These are phyloP conservation scores for Rubia yunnanensis DNA, from an alignment of 257 asterid species.

Conservation along the genomic window DNA sequence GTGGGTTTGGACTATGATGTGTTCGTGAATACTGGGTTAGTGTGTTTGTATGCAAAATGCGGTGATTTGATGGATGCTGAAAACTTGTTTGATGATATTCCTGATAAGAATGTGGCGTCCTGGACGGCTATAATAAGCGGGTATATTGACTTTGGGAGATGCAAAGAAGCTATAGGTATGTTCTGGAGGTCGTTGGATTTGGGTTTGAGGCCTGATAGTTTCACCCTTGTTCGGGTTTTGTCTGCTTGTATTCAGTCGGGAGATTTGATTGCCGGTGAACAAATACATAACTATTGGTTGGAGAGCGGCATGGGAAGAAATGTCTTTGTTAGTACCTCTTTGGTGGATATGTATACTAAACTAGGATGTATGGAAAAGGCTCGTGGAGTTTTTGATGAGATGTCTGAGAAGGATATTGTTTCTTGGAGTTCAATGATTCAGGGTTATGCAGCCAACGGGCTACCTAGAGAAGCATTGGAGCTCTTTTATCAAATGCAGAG, in stretches of 20 bases:
- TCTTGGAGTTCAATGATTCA: slow-evolving; percentile 47
- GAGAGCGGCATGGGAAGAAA: slow-evolving; percentile 29
- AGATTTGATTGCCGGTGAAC: slow-evolving; percentile 31
- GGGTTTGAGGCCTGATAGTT: slow-evolving; percentile 38
- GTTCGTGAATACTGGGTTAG: slow-evolving; percentile 38
- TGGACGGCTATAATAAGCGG: slow-evolving; percentile 38
- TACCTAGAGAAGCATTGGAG: slow-evolving; percentile 34
- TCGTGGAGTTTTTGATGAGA: slow-evolving; percentile 29
- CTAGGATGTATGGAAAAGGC: slow-evolving; percentile 37
- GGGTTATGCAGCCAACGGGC: slow-evolving; percentile 38
- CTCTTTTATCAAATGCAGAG: slow-evolving; percentile 26
- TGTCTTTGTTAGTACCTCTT: slow-evolving; percentile 32
- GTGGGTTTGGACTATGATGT: slow-evolving; percentile 28
- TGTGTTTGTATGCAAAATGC: slow-evolving; percentile 21
- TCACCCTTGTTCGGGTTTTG: slow-evolving; percentile 26
- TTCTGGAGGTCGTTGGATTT: slow-evolving; percentile 22
- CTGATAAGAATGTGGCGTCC: slow-evolving; percentile 32
- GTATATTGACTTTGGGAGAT: slow-evolving; percentile 25
- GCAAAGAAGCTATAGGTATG: slow-evolving; percentile 27
- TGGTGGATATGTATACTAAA: slow-evolving; percentile 37
- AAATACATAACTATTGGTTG: slow-evolving; percentile 21
- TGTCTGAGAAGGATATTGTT: slow-evolving; percentile 37
- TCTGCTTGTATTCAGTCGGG: slow-evolving; percentile 28
- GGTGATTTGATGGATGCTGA: slow-evolving; percentile 23
- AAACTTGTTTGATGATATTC: slow-evolving; percentile 31